phyloP scores from a whole-genome alignment of 2,329 filamentous ascomycete genomes.

The Sporothrix pallida region DNA sequence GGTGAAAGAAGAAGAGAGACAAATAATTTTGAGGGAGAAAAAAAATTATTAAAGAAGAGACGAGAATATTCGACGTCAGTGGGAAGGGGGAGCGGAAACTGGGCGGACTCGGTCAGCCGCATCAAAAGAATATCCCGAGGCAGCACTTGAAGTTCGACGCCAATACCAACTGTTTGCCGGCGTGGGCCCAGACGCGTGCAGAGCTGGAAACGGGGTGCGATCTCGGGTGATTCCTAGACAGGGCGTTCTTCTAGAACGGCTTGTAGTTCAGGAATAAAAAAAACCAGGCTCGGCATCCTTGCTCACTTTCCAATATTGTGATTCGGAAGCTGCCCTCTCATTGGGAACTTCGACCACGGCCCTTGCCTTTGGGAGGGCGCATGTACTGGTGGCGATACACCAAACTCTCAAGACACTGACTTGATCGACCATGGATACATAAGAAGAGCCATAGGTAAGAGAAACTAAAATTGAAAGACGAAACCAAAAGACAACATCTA shows the following conservation, averaged over 20 bases:
- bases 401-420: background rate
- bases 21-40: background rate
- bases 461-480: background rate
- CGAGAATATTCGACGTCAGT: background rate
- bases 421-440: constrained; percentile 24
- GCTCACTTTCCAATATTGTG: background rate
- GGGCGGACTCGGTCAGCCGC: background rate
- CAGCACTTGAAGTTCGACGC: background rate
- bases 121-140: background rate
- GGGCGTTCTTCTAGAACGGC: constrained; percentile 14
- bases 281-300: constrained; percentile 5
- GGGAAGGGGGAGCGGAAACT: background rate
- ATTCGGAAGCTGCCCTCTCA: constrained; percentile 6
- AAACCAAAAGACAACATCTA: background rate
- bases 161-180: background rate
- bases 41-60: constrained; percentile 7
- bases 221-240: constrained; percentile 15
- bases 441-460: constrained; percentile 18
- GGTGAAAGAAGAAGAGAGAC: background rate
- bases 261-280: background rate
- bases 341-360: constrained; percentile 12
- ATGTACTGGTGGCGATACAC: constrained; percentile 25
- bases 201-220: background rate
- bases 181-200: constrained; percentile 1
- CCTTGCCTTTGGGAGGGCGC: background rate